Base-by-base conservation (phyloP, 2,329 filamentous ascomycete species). In the Paecilomyces variotii region DNA sequence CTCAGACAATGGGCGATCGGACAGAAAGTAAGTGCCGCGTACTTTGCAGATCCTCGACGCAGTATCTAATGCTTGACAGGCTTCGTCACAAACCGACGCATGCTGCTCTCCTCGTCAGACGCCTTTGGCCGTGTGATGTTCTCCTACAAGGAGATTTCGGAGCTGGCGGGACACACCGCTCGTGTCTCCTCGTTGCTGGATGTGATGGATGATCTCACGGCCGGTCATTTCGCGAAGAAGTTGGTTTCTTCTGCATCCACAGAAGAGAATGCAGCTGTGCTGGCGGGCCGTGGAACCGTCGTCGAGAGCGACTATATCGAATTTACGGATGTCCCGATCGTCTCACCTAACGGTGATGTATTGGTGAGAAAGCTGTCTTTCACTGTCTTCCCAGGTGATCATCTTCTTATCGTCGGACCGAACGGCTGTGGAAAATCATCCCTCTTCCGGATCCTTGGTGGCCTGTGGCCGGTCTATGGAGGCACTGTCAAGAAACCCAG, bases 371-470 rank as follows among this genome's bases (percentile, higher is more conserved):
- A 88, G 24, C 82, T 99, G 3, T 94, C 90, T 35, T 99, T 99
- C 77, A 85, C 86, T 28, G 90, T 99, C 62, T 84, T 86, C 58
- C 87, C 88, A 1, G 91, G 91, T 57, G 91, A 96, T 60, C 94
- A 99, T 67, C 83, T 99, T 5, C 84, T 99, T 39, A 94, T 99
- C 50, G 90, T 97, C 50, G 94, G 94, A 0, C 94, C 94, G 25
- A 99, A 99, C 72, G 94, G 94, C 39, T 99, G 94, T 73, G 94
- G 94, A 50, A 99, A 99, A 75, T 96, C 91, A 0, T 95, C 89
- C 14, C 82, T 99, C 2, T 99, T 99, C 83, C 87, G 94, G 39
- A 99, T 99, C 65, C 84, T 99, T 0, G 94, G 94, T 61, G 94
- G 94, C 0, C 81, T 99, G 2, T 99, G 94, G 94, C 94, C 94